Base-by-base conservation (phyloP, 2,329 filamentous ascomycete species). In the Arthrinium puccinioides region DNA sequence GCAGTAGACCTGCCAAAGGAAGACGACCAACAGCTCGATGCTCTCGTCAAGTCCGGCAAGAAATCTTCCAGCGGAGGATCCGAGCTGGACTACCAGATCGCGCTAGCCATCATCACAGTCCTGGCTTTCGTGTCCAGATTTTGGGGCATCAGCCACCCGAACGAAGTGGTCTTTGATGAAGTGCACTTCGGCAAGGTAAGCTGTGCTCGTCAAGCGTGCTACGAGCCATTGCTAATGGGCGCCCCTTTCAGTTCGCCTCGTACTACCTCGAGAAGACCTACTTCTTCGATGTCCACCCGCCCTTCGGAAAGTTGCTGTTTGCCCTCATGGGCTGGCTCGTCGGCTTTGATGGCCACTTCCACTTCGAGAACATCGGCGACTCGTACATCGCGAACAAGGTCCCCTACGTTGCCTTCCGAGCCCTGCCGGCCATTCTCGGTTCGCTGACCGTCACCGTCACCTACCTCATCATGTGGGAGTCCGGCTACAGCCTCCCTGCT, bases 401-500 rank as follows among this genome's bases (percentile, higher is more conserved):
- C 28, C 92, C 92, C 25, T 98, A 98, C 62, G 85, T 98, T 45
- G 89, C 92, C 44, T 95, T 94, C 68, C 86, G 92, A 51, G 84
- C 89, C 31, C 78, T 98, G 70, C 92, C 92, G 28, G 92, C 92
- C 42, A 77, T 92, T 34, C 79, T 97, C 50, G 92, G 92, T 48
- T 84, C 92, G 39, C 69, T 98, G 49, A 98, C 92, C 9, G 87
- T 98, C 36, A 84, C 89, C n/a, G 84, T 90, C 32, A 82, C 87
- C 39, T 98, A 94, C 63, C 67, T 94, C 59, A 98, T 95, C 63
- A 98, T 98, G 92, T 98, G 92, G 92, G 92, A 98, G 66, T 97
- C 92, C 34, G 92, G 89, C 45, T 98, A 98, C 66, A 95, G 87
- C 47, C 72, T 98, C 28, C 92, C 92, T 9, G 92, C 92, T 40